Conservation (phyloP, 1,284 basidiomycete genomes). For the Heterobasidion irregulare region DNA sequence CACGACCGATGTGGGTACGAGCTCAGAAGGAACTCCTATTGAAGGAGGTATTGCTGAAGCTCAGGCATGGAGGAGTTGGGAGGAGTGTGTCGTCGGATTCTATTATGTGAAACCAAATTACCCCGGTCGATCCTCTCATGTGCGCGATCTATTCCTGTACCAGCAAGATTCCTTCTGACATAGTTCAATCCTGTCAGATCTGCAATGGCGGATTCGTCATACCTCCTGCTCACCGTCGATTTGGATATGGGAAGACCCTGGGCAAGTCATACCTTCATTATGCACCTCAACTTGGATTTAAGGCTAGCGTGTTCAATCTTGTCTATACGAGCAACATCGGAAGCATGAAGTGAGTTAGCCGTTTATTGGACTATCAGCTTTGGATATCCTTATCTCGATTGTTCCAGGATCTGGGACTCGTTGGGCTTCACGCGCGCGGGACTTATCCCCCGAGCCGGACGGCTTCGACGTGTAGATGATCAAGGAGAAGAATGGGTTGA, state of each 20-base stretch:
- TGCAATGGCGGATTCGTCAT: conserved; percentile 92
- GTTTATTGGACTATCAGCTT: background rate
- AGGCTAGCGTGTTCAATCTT: conserved; percentile 88
- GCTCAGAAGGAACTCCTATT: conserved; percentile 8
- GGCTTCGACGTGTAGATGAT: conserved; percentile 58
- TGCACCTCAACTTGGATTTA: conserved; percentile 75
- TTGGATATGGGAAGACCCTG: conserved; percentile 67
- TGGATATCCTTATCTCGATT: background rate
- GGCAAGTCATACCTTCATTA: conserved; percentile 80
- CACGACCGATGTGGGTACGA: conserved; percentile 14
- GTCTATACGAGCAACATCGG: conserved; percentile 82
- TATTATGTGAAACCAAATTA: conserved; percentile 94
- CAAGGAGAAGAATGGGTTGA: conserved; percentile 82
- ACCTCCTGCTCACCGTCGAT: conserved; percentile 54
- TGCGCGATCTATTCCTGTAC: conserved; percentile 29
- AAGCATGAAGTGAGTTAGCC: conserved; percentile 47
- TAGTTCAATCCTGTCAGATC: conserved; percentile 38
- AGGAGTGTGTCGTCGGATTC: conserved; percentile 67
- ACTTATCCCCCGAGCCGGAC: conserved; percentile 78
- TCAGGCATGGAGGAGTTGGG: conserved; percentile 47
- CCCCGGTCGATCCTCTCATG: conserved; percentile 88
- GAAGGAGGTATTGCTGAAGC: conserved; percentile 28
- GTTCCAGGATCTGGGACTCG: conserved; percentile 71
- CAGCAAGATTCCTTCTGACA: background rate
- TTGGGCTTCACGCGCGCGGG: conserved; percentile 82